Percentiles rank a stretch among this genome's conserved stretches.
Conservation (phyloP, 371 early-diverging fungal genomes). For the Lichtheimia hyalospora region DNA sequence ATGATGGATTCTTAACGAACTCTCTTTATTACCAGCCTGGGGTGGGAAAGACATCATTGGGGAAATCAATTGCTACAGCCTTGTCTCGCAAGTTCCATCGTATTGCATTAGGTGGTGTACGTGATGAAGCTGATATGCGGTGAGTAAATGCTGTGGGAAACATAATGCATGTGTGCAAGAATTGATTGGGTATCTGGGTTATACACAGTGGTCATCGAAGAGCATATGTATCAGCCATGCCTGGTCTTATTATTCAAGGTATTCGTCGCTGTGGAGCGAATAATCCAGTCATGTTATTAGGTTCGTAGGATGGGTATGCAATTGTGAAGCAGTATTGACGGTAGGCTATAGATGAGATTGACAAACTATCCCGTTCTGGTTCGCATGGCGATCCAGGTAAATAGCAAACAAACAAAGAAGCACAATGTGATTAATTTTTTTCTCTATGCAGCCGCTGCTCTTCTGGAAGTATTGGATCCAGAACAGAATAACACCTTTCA, state of each 20-base stretch:
- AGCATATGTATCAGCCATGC: conserved; percentile 87
- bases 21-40: conserved; percentile 46
- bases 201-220: conserved; percentile 77
- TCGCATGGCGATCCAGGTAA: conserved; percentile 75
- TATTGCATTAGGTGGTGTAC: conserved; percentile 83
- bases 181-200: background rate
- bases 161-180: background rate
- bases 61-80: conserved; percentile 74
- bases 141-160: background rate
- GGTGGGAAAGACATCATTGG: conserved; percentile 85
- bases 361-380: conserved; percentile 68
- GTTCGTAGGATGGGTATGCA: conserved; percentile 18
- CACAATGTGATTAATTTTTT: background rate
- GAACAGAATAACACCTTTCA: conserved; percentile 78
- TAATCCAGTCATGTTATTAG: conserved; percentile 77
- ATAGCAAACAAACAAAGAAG: background rate
- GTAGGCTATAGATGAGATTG: conserved; percentile 71
- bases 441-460: conserved; percentile 60
- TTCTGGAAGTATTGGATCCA: conserved; percentile 86
- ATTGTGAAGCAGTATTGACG: background rate
- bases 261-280: conserved; percentile 67
- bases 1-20: too few relatives aligned
- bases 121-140: conserved; percentile 84
- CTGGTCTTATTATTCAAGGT: conserved; percentile 80
- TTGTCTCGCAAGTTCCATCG: conserved; percentile 79